Base-by-base conservation (phyloP, 139 green algal species). In the Picochlorum costavermella region DNA sequence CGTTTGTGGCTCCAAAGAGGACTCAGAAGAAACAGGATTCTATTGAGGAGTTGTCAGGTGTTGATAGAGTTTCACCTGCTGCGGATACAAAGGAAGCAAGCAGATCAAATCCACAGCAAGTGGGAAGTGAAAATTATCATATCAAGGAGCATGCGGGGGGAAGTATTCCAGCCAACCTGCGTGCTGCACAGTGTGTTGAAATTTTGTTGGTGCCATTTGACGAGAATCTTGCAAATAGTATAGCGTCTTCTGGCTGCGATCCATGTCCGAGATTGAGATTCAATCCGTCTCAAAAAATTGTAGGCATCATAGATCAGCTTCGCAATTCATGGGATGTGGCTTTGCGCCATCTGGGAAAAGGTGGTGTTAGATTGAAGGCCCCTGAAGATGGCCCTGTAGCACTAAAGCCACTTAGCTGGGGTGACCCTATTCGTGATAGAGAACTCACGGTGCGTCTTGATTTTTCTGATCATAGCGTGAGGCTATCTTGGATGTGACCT, bases 141-240 rank as follows among this genome's bases (percentile, higher is more conserved):
- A 8, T 2, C 33, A 40, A 40, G 33, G 33, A 40, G 33, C 33
- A 6, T 40, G 33, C 33, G 11, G 33, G 20, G 20, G 20, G 20
- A 23, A 23, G 20, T 49, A 53, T 53, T 5, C 46, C 46, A 28
- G 16, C 46, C 16, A 20, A 53, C 9, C n/a, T 53, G 46, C 20
- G 20, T 53, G 46, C 46, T 53, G 46, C 46, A 6, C 46, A 20
- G 10, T 11, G 5, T 20, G 17, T 53, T 0, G 46, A 53, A 28
- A 53, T 53, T 53, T 23, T 53, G 46, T 14, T 53, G 16, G 46
- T 53, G 46, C 46, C 46, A 28, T 53, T 53, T 23, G 46, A 53
- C 20, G 46, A 53, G 16, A 53, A 53, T 20, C 46, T 53, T 53
- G 46, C 46, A 20, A 53, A 20, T 8, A 28, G 46, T 53, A 53